Evolutionary conservation across 225 moss, liverwort and hornwort genomes (phyloP).

Genomic region (Marchantia polymorpha): DNA sequence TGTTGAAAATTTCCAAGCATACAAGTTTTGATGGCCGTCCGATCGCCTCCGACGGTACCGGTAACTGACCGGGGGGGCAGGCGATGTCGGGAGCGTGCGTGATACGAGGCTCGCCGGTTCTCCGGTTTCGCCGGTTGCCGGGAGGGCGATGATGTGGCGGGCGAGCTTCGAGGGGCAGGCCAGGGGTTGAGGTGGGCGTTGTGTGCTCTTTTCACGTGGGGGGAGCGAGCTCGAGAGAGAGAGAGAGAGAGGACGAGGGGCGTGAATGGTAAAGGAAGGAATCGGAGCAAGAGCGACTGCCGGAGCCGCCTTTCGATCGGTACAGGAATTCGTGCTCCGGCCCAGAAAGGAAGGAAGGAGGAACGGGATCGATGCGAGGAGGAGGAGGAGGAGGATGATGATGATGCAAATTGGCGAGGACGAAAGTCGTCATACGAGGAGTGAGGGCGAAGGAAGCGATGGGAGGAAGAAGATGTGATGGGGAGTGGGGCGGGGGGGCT

Average conservation of each 20-base stretch:
- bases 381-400: no score
- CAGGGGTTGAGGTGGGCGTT: no score
- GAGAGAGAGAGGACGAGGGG: background rate
- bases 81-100: no score
- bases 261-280: background rate
- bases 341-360: no score
- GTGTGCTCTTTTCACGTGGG: background rate
- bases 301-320: background rate
- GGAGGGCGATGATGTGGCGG: no score
- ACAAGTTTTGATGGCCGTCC: no score
- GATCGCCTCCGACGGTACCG: no score
- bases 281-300: background rate
- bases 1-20: no score
- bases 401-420: background rate
- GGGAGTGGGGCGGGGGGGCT: background rate
- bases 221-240: rapidly evolving
- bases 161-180: background rate
- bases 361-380: background rate
- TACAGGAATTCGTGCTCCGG: background rate
- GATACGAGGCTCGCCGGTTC: background rate
- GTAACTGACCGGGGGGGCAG: no score
- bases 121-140: background rate
- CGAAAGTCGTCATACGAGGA: background rate
- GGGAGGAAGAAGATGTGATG: background rate
- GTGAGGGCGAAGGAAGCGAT: background rate